Evolutionary conservation across 768 basidiomycete species (phyloP).

Genomic region (Pseudohyphozyma bogoriensis): DNA sequence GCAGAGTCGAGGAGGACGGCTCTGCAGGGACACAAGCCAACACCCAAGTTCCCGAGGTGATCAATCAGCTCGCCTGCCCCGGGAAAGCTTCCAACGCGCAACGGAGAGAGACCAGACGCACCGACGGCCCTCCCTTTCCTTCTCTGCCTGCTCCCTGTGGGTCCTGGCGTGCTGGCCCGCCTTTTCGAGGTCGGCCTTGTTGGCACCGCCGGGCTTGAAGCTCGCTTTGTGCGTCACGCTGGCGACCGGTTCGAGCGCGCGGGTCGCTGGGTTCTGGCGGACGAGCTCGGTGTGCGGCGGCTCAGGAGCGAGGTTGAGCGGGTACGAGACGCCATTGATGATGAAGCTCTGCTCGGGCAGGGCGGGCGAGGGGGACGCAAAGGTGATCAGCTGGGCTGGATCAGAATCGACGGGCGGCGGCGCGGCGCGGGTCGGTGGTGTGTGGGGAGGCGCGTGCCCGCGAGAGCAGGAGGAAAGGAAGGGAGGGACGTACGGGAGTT

Average conservation of each 20-base stretch:
- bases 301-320: slow-evolving; percentile 15
- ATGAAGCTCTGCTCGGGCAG: slow-evolving; percentile 6
- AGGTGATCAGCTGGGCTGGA: no score
- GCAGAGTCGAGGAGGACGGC: slow-evolving; percentile 16
- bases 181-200: slow-evolving; percentile 1
- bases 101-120: background rate
- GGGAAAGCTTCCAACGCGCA: no score
- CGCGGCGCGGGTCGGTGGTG: no score
- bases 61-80: no score
- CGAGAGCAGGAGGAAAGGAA: background rate
- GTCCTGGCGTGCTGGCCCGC: background rate
- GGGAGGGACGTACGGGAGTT: background rate
- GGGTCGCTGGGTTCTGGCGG: background rate
- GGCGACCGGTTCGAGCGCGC: slow-evolving; percentile 11
- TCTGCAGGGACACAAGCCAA: no score
- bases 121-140: slow-evolving; percentile 18
- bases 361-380: no score
- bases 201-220: background rate
- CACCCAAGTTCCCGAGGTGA: no score
- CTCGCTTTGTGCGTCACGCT: slow-evolving; percentile 8
- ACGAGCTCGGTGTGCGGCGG: slow-evolving; percentile 7
- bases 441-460: no score
- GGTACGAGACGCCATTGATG: slow-evolving; percentile 9
- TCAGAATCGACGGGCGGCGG: no score
- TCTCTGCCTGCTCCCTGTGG: slow-evolving; percentile 13